Conservation (phyloP, 805 yeast species). For the Saccharomycopsis sp. region DNA sequence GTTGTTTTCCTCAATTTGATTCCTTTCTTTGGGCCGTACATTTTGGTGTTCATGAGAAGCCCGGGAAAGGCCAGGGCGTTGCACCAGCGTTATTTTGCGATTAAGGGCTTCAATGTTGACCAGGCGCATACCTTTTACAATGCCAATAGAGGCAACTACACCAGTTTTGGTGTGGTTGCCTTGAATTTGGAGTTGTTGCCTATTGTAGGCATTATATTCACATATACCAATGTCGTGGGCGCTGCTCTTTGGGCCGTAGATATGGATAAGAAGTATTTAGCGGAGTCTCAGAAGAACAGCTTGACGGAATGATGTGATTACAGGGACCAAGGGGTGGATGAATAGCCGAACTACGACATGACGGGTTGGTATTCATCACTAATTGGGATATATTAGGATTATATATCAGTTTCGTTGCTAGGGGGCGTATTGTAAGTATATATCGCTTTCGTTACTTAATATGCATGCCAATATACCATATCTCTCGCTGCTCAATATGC, state of each 20-base stretch:
- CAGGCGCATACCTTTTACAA: conserved; percentile 14
- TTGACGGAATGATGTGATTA: neutral
- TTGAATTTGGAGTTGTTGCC: conserved; percentile 20
- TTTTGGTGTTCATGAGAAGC: conserved; percentile 18
- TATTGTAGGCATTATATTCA: conserved; percentile 20
- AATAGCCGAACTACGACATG: no score
- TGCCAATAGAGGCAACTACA: conserved; percentile 17
- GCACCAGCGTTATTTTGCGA: conserved; percentile 15
- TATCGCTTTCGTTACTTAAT: no score
- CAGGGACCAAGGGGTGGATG: neutral
- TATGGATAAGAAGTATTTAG: conserved; percentile 12
- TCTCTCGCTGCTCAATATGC: no score
- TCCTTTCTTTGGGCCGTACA: conserved; percentile 21
- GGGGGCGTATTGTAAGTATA: no score
- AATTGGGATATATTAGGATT: no score
- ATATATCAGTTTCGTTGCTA: no score
- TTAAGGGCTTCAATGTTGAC: conserved; percentile 9
- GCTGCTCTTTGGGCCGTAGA: conserved; percentile 21
- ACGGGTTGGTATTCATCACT: no score
- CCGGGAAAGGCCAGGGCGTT: conserved; percentile 20
- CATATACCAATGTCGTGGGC: conserved; percentile 20
- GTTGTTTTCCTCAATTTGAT: conserved; percentile 18
- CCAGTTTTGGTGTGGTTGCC: conserved; percentile 21
- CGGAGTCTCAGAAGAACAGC: neutral
- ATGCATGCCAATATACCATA: no score